Conservation (phyloP, 441 rosid species). For the Arabidopsis lyrata region DNA sequence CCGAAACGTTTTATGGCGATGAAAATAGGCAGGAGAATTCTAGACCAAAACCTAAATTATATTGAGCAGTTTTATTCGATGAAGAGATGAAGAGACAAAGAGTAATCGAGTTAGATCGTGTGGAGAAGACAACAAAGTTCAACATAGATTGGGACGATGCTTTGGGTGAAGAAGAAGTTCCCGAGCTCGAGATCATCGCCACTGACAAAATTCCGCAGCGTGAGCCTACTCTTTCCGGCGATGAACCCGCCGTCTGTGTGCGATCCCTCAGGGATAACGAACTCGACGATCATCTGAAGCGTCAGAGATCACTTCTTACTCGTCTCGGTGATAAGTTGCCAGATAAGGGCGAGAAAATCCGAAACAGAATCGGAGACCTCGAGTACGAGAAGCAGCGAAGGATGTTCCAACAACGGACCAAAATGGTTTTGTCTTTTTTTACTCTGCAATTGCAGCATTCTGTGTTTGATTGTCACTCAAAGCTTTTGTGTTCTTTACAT, state of each 20-base stretch:
- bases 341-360: conserved; percentile 65
- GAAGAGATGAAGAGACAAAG: conserved; percentile 42
- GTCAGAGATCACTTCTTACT: conserved; percentile 35
- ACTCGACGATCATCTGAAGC: conserved; percentile 50
- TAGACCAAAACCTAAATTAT: not conserved
- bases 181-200: conserved; percentile 46
- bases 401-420: conserved; percentile 28
- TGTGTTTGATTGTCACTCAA: conserved; percentile 3
- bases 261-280: conserved; percentile 40
- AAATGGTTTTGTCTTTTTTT: conserved; percentile 43
- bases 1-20: not conserved
- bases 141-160: conserved; percentile 55
- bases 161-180: conserved; percentile 47
- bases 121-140: conserved; percentile 30
- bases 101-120: conserved; percentile 35
- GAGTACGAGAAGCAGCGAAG: conserved; percentile 64
- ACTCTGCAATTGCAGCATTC: not conserved
- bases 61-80: not conserved
- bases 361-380: conserved; percentile 40
- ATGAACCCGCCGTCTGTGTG: conserved; percentile 22
- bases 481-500: not conserved
- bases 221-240: conserved; percentile 10
- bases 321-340: conserved; percentile 5
- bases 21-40: not conserved
- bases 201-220: conserved; percentile 26